Base-by-base conservation (phyloP, 306 rosid genomes). In the Bauhinia variegata region DNA sequence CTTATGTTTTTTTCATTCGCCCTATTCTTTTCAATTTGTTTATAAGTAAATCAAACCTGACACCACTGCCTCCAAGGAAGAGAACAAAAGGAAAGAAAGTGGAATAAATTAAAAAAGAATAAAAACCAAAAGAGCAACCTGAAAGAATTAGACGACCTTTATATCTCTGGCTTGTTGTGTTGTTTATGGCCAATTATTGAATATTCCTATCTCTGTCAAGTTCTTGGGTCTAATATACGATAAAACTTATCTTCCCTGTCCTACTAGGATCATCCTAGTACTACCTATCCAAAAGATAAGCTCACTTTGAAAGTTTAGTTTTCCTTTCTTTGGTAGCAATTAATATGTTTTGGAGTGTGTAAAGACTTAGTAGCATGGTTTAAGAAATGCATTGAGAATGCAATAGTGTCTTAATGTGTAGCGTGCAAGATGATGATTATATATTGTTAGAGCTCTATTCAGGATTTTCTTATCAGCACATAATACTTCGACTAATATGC, bases 31-130 rank as follows among this genome's bases (percentile, higher is more conserved):
- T 38, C 23, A 31, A 28, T 16, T 41, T n/a, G n/a, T n/a, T n/a
- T n/a, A n/a, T n/a, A n/a, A n/a, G n/a, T n/a, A n/a, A n/a, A n/a
- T n/a, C n/a, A 31, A 57, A 23, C 28, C 5, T 18, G 4, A 13
- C 52, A 34, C 38, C 31, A 8, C 47, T 12, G 52, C 10, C 19
- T 12, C n/a, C 17, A 16, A 30, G 19, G 17, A 60, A 31, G 11
- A n/a, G n/a, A 71, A 71, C 6, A 51, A 60, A 50, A 14, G 60
- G 59, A 15, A 51, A 18, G 28, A 23, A 71, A 39, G 48, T 15
- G 17, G 38, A 36, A 19, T 15, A 47, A 11, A 30, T 1, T 16
- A 11, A n/a, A n/a, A n/a, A n/a, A n/a, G n/a, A n/a, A n/a, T n/a
- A n/a, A 62, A 52, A 62, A 41, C 11, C 37, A 18, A 53, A 19